Percentiles rank a stretch among this genome's conserved stretches.
phyloP scores from a whole-genome alignment of 2,329 filamentous ascomycete species.

The Diplocarpon rosae region DNA sequence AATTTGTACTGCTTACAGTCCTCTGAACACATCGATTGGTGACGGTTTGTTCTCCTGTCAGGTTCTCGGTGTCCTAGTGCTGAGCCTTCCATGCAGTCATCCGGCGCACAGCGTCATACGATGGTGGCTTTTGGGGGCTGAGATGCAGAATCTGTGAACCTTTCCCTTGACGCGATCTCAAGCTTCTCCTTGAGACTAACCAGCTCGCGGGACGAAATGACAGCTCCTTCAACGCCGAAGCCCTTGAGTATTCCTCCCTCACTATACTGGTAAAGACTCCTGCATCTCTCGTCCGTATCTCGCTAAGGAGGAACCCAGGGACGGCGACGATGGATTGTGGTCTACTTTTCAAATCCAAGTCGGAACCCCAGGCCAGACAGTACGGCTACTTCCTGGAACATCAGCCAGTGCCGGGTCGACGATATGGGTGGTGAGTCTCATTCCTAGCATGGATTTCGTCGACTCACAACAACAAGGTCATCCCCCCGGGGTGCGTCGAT shows the following conservation, averaged over 20 bases:
- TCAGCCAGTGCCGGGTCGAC: conserved; percentile 59
- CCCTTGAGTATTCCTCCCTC: conserved; percentile 1
- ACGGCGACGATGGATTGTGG: conserved; percentile 59
- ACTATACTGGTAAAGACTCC: background rate
- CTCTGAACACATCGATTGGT: too few relatives aligned
- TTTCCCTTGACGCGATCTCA: background rate
- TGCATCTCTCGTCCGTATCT: too few relatives aligned
- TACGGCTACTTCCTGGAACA: conserved; percentile 51
- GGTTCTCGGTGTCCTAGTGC: too few relatives aligned
- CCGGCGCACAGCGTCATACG: background rate
- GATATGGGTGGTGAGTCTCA: conserved; percentile 39
- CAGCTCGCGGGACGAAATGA: background rate
- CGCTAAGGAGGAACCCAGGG: conserved; percentile 28
- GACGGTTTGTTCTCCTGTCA: too few relatives aligned
- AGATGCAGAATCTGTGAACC: background rate
- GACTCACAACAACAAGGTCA: conserved; percentile 11
- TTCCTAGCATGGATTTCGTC: background rate
- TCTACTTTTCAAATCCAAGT: conserved; percentile 52
- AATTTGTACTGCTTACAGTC: too few relatives aligned
- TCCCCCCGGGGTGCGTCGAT: conserved; percentile 40
- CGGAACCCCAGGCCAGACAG: conserved; percentile 39
- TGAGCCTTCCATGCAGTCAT: background rate
- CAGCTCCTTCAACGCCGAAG: background rate
- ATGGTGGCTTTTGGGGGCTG: background rate
- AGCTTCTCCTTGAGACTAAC: background rate